Evolutionary conservation across 305 asterid genomes (phyloP).

Genomic region (Fraxinus sp.): DNA sequence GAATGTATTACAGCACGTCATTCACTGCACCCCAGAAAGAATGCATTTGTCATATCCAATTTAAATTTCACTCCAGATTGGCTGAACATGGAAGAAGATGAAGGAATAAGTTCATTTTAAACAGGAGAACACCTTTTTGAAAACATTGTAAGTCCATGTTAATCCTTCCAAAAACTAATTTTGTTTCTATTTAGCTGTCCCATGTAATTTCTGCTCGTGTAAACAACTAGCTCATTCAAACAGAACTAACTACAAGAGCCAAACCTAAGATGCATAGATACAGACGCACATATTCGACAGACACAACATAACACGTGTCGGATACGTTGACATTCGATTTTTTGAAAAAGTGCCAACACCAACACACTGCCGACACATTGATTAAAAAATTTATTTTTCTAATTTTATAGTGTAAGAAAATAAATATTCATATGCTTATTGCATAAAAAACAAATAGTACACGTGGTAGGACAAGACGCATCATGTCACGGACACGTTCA

Average conservation of each 20-base stretch:
- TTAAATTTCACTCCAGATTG: neutral
- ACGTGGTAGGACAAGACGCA: neutral
- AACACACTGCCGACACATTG: neutral
- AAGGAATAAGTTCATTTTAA: neutral
- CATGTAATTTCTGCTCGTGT: neutral
- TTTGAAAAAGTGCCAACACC: neutral
- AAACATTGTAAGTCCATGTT: neutral
- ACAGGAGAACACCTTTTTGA: neutral
- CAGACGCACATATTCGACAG: neutral
- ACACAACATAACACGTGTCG: neutral
- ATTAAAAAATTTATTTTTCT: neutral
- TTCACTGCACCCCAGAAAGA: neutral
- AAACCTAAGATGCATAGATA: neutral
- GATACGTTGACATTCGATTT: neutral
- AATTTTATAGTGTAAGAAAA: neutral
- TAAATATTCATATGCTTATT: neutral
- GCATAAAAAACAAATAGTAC: neutral
- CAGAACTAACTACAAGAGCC: conserved; percentile 4
- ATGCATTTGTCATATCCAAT: neutral
- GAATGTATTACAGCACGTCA: neutral
- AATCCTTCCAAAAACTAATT: conserved; percentile 3
- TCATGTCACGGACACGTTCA: neutral
- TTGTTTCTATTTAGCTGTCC: neutral
- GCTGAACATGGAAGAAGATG: neutral
- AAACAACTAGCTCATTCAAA: neutral